Evolutionary conservation across 768 basidiomycete genomes (phyloP), one percentile per base, ranked within the genome.

Genomic region (Boletus speciosus): DNA sequence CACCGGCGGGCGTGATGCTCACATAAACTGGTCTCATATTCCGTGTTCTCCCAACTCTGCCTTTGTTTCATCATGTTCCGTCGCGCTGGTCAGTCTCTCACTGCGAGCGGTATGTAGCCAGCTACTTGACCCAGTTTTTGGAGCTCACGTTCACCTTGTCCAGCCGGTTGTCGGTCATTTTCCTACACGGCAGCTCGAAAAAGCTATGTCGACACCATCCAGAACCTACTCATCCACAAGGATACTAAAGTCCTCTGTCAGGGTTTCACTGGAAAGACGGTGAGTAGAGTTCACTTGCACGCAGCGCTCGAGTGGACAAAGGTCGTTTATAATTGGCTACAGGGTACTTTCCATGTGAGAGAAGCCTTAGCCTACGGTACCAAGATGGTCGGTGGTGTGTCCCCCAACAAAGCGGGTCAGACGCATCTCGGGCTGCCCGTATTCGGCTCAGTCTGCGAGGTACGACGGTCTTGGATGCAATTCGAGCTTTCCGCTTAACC

Each of bases 181-280:
- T 85, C 91, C 45, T 81, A 83, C 63, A 89, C 93, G 61, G 81
- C 81, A 41, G 68, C 84, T 61, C 81, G 90, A 64, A 79, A 74
- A 59, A 84, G 82, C 65, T 98, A 98, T 71, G 92, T 87, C 51
- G 88, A 90, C 68, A 94, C 93, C 46, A 87, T 94, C 68, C 78
- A 81, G 68, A 99, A 98, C 77, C 83, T 99, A 59, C 84, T 86
- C 63, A 88, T 99, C 65, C 83, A 91, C 74, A 91, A 92, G 68
- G 92, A 98, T 72, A 97, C 97, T 61, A 94, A 85, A 73, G 96
- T 99, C 42, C 76, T 79, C 85, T 59, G 93, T 87, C 72, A 97
- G 93, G 73, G 93, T 84, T 83, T 94, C 64, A 98, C 94, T 12
- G 95, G 95, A 69, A 98, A 97, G 85, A 97, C 93, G 54, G 95